Conservation (phyloP, 441 rosid genomes). For the Populus trichocarpa region DNA sequence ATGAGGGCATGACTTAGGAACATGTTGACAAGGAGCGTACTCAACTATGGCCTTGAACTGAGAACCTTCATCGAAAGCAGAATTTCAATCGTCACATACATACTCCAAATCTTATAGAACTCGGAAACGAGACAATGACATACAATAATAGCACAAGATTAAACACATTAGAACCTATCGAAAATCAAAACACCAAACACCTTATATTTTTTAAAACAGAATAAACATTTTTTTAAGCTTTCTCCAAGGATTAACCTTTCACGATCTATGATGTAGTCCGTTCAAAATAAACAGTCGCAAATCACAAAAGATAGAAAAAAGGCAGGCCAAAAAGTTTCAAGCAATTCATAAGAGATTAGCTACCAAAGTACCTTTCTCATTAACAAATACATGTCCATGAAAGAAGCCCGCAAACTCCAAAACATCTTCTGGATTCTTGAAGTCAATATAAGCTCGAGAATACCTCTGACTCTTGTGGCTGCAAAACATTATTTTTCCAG, state of each 20-base stretch:
- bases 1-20: constrained; percentile 44
- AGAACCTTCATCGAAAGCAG: constrained; percentile 39
- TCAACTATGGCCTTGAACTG: constrained; percentile 74
- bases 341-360: not conserved
- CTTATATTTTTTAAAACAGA: not conserved
- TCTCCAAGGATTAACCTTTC: not conserved
- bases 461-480: constrained; percentile 56
- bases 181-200: not conserved
- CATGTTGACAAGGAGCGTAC: constrained; percentile 72
- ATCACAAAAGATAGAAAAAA: not conserved
- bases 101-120: not conserved
- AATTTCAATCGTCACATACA: not conserved
- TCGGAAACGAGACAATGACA: not conserved
- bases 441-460: constrained; percentile 70
- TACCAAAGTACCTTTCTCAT: constrained; percentile 62
- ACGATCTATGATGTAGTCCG: not conserved
- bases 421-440: constrained; percentile 71
- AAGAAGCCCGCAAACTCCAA: constrained; percentile 68
- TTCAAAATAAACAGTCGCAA: not conserved
- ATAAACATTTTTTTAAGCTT: not conserved
- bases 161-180: not conserved
- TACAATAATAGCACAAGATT: not conserved
- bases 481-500: constrained; percentile 14
- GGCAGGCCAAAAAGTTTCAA: not conserved
- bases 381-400: constrained; percentile 74